Base-by-base conservation (phyloP, 768 basidiomycete genomes). In the Terana coerulea region DNA sequence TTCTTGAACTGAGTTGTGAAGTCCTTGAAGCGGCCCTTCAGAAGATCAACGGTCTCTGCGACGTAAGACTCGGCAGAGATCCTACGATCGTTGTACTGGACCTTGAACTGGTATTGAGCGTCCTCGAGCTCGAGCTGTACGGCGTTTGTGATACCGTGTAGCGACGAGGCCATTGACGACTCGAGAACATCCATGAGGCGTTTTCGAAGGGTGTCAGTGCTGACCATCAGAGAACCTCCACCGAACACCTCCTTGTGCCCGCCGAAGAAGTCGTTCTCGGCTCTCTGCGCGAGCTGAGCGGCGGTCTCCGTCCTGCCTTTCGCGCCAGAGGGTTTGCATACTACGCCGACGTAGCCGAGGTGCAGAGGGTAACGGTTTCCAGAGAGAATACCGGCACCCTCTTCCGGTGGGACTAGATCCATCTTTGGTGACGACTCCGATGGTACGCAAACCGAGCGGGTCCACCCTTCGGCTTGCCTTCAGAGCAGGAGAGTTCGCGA, bases 361-460 rank as follows among this genome's bases (percentile, higher is more conserved):
- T 97, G 93, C 9, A 99, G 76, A n/a, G 97, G 97, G 63, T 99
- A 99, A 45, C 93, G 77, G 64, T 95, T 94, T 0, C 94, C 94
- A 14, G 82, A 72, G 11, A 99, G 73, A 53, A 98, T 92, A 29
- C 66, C 57, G 0, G 84, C 88, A 10, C 95, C 97, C 53, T 86
- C 78, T 48, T 90, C 87, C 3, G 95, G 81, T 34, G 85, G 76
- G 15, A 99, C 93, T 29, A 99, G 75, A 66, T 99, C 97, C 97
- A 99, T 98, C 77, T 99, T n/a, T 99, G 19, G 97, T 99, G 36
- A 99, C 79, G 14, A 99, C 97, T 25, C 97, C 97, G 58, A 99
- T 94, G 1, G 97, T 99, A 22, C 97, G 83, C 49, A 95, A 73
- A 14, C 97, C 97, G 14, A 99, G 74, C 2, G 95, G 95, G 64